phyloP scores from a whole-genome alignment of 2,329 filamentous ascomycete genomes.

The Aureobasidium sp. region DNA sequence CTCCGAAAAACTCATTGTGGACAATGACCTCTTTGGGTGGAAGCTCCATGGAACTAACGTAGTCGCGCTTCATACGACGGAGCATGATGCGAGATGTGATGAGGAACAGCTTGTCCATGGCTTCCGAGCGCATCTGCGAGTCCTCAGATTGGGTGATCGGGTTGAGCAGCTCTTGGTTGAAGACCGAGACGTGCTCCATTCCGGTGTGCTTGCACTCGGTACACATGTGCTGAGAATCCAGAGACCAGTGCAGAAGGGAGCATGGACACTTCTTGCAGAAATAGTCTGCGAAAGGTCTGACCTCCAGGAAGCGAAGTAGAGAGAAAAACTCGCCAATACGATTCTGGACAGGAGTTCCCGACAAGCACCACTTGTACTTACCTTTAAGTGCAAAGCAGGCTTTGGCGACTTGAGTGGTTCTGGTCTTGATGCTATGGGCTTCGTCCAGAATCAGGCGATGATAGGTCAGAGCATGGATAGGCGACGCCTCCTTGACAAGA shows the following conservation, averaged over 20 bases:
- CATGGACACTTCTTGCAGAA: slow-evolving; percentile 85
- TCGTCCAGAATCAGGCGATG: slow-evolving; percentile 93
- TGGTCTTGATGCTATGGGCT: slow-evolving; percentile 86
- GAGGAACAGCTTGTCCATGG: slow-evolving; percentile 73
- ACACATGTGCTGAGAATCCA: slow-evolving; percentile 65
- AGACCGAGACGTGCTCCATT: slow-evolving; percentile 67
- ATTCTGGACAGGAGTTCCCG: slow-evolving; percentile 91
- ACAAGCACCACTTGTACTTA: slow-evolving; percentile 89
- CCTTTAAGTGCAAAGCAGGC: slow-evolving; percentile 88
- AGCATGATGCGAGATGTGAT: slow-evolving; percentile 94
- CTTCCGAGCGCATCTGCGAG: slow-evolving; percentile 52
- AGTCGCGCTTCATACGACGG: slow-evolving; percentile 84
- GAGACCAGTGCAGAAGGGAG: slow-evolving; percentile 72
- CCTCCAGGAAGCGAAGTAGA: slow-evolving; percentile 79
- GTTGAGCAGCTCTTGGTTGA: slow-evolving; percentile 91
- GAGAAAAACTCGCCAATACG: slow-evolving; percentile 97
- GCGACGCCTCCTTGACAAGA: slow-evolving; percentile 66
- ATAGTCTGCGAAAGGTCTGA: slow-evolving; percentile 85
- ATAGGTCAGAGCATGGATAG: slow-evolving; percentile 76
- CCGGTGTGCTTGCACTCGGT: slow-evolving; percentile 58
- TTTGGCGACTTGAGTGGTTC: slow-evolving; percentile 84
- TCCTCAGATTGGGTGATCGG: slow-evolving; percentile 49
- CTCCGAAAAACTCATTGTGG: slow-evolving; percentile 91
- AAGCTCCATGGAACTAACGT: slow-evolving; percentile 91
- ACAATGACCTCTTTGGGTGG: slow-evolving; percentile 90